Evolutionary conservation across 73 alveolate genomes (phyloP).

Genomic region (Paramecium biaurelia): DNA sequence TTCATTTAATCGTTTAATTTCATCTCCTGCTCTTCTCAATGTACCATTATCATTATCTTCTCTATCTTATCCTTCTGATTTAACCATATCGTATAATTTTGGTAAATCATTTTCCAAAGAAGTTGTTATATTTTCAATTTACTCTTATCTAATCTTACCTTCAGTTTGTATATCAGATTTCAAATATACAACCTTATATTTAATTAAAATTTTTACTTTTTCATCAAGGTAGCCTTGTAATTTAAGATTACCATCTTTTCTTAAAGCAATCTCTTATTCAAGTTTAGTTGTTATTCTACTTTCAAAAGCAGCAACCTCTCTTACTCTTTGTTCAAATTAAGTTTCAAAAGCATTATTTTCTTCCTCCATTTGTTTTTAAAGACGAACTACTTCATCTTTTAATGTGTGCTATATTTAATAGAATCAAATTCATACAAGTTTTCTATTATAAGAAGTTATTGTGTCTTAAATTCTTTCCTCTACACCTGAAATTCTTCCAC

Average conservation of each 20-base stretch:
- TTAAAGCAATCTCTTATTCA: conserved; percentile 52
- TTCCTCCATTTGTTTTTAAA: conserved; percentile 60
- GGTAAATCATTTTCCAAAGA: conserved; percentile 64
- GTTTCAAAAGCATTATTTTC: conserved; percentile 52
- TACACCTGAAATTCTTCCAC: conserved; percentile 35
- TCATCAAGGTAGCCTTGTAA: conserved; percentile 56
- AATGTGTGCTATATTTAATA: background rate
- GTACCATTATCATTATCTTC: conserved; percentile 55
- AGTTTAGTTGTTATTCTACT: conserved; percentile 55
- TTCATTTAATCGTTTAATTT: conserved; percentile 54
- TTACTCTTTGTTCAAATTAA: conserved; percentile 52
- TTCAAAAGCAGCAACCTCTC: conserved; percentile 65
- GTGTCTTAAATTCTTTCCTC: conserved; percentile 59
- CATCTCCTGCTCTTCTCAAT: conserved; percentile 65
- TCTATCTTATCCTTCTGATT: conserved; percentile 60
- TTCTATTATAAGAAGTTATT: conserved; percentile 37
- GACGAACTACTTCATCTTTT: conserved; percentile 58
- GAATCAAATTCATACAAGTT: background rate
- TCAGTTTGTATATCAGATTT: conserved; percentile 57
- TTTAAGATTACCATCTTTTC: conserved; percentile 62
- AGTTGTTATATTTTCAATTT: conserved; percentile 42
- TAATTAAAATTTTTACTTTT: background rate
- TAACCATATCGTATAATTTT: conserved; percentile 54
- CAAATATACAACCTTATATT: conserved; percentile 47
- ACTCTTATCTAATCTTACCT: conserved; percentile 57